Evolutionary conservation across 1,284 basidiomycete genomes (phyloP).

Genomic region (Cryptococcus wingfieldii): DNA sequence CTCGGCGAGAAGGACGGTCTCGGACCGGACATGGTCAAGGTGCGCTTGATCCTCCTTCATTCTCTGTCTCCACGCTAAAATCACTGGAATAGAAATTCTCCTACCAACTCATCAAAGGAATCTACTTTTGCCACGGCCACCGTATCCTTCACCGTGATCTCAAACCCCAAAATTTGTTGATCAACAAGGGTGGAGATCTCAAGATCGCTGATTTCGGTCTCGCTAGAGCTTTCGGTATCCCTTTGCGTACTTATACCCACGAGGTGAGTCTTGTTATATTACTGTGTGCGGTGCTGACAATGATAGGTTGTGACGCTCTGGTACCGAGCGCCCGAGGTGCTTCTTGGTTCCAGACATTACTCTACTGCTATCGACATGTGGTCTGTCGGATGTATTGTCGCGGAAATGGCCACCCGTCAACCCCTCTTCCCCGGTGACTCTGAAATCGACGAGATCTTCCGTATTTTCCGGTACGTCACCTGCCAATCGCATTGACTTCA

Average conservation of each 20-base stretch:
- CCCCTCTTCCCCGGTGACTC: conserved; percentile 98
- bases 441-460: conserved; percentile 99
- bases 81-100: conserved; percentile 45
- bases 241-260: conserved; percentile 95
- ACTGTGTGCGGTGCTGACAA: neutral
- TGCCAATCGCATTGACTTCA: neutral
- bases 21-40: conserved; percentile 82
- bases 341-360: conserved; percentile 94
- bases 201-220: conserved; percentile 97
- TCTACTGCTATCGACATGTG: conserved; percentile 98
- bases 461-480: conserved; percentile 79
- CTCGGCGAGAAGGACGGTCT: conserved; percentile 94
- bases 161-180: conserved; percentile 96
- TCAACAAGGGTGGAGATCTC: conserved; percentile 82
- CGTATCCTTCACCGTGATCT: conserved; percentile 95
- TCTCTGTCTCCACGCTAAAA: neutral
- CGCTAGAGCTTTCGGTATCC: conserved; percentile 94
- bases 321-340: conserved; percentile 98
- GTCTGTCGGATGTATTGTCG: conserved; percentile 99
- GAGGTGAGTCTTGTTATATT: conserved; percentile 59
- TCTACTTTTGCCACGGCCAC: conserved; percentile 98
- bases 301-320: conserved; percentile 92
- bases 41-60: conserved; percentile 59
- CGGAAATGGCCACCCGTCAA: conserved; percentile 74
- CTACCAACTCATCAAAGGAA: conserved; percentile 93